Percentiles rank a stretch among this genome's conserved stretches.
Conservation (phyloP, 805 yeast genomes). For the Schizosaccharomyces osmophilus region DNA sequence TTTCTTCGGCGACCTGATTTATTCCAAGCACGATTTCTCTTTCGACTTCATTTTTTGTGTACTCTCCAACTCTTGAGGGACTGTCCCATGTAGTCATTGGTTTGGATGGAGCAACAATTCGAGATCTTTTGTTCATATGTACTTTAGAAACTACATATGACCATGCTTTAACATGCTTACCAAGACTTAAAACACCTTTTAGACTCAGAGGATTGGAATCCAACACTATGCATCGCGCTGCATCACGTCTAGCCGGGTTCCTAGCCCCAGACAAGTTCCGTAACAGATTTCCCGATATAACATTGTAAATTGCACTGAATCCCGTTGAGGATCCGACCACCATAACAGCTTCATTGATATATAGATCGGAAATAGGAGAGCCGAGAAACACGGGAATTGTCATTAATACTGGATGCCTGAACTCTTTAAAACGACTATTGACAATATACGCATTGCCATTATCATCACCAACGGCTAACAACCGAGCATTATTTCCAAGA, state of each 20-base stretch:
- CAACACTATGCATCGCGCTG: neutral
- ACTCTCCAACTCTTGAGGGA: neutral
- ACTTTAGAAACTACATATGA: neutral
- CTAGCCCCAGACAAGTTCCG: neutral
- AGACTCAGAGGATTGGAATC: neutral
- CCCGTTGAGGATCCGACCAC: neutral
- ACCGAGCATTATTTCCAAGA: neutral
- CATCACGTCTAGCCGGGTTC: neutral
- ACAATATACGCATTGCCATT: neutral
- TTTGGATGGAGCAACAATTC: neutral
- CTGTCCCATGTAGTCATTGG: neutral
- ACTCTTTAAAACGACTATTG: neutral
- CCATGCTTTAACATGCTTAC: neutral
- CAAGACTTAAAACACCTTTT: neutral
- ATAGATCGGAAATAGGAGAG: neutral
- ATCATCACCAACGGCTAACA: conserved; percentile 2
- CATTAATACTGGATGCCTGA: neutral
- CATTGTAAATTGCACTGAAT: neutral
- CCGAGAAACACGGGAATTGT: neutral
- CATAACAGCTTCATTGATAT: neutral
- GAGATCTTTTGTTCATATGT: neutral
- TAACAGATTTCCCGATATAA: neutral
- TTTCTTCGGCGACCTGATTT: neutral
- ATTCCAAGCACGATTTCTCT: neutral
- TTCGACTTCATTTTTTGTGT: neutral